A percentile compares a stretch with the other conserved stretches of the same genome.
Evolutionary conservation across 2,329 filamentous ascomycete species (phyloP).

Genomic region (Epichloe elymi): DNA sequence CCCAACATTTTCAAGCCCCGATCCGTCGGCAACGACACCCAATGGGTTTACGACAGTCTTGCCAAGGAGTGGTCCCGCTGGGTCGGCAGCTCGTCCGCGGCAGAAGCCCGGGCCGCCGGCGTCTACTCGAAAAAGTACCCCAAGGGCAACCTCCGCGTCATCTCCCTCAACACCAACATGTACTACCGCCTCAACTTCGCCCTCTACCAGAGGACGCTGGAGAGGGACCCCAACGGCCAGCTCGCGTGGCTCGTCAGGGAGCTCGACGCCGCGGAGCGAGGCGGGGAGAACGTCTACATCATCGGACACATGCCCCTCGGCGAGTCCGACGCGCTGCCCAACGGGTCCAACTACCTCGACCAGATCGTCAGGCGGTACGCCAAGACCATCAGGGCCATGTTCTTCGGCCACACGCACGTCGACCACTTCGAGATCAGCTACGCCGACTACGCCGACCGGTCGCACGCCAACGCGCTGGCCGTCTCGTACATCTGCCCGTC

Average conservation of each 20-base stretch:
- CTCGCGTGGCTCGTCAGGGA: conserved; percentile 39
- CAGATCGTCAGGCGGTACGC: conserved; percentile 39
- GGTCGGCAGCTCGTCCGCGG: conserved; percentile 23
- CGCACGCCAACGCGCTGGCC: conserved; percentile 28
- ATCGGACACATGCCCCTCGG: conserved; percentile 44
- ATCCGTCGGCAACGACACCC: conserved; percentile 24
- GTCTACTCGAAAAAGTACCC: conserved; percentile 35
- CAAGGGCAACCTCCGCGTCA: conserved; percentile 36
- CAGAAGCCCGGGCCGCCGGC: conserved; percentile 27
- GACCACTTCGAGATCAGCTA: conserved; percentile 46
- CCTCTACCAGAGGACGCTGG: conserved; percentile 36
- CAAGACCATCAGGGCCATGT: conserved; percentile 39
- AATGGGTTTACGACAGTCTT: conserved; percentile 41
- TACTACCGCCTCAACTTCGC: conserved; percentile 47
- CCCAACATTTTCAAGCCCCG: conserved; percentile 36
- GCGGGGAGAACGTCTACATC: conserved; percentile 39
- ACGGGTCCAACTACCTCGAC: conserved; percentile 37
- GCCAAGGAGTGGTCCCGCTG: conserved; percentile 32
- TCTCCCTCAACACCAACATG: conserved; percentile 46
- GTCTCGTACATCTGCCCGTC: conserved; percentile 39
- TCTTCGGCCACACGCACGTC: conserved; percentile 43
- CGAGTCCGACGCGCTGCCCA: conserved; percentile 33
- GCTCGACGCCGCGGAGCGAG: conserved; percentile 37
- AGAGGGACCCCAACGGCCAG: conserved; percentile 35
- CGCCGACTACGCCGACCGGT: conserved; percentile 27